Conservation (phyloP, 2,329 filamentous ascomycete genomes). For the Colletotrichum destructivum region DNA sequence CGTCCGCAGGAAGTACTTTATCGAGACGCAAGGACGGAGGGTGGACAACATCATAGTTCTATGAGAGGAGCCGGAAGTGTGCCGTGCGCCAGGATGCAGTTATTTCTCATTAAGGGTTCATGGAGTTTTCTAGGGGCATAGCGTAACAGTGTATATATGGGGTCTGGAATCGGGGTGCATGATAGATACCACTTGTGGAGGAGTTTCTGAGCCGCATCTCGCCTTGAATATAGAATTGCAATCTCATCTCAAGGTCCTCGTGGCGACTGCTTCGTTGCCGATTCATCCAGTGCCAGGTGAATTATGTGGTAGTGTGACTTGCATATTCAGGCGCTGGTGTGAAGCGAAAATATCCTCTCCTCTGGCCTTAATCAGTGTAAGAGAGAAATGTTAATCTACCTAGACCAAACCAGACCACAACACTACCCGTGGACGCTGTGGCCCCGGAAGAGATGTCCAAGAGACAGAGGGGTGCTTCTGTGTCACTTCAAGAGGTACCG, state of each 20-base stretch:
- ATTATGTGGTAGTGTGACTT: neutral
- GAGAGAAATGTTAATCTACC: neutral
- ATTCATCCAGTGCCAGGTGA: neutral
- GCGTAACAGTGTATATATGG: conserved; percentile 35
- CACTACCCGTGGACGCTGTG: neutral
- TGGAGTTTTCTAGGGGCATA: conserved; percentile 33
- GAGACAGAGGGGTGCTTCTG: neutral
- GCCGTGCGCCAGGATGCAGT: neutral
- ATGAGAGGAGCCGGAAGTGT: neutral
- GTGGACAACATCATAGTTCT: conserved; percentile 84
- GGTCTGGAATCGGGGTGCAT: conserved; percentile 36
- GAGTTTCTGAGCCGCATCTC: conserved; percentile 7
- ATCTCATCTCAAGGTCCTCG: neutral
- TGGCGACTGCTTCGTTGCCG: neutral
- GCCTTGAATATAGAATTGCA: conserved; percentile 12
- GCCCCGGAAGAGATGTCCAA: neutral
- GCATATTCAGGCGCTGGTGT: neutral
- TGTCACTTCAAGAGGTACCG: neutral
- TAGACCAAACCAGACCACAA: neutral
- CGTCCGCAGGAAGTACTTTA: conserved; percentile 82
- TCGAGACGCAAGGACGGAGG: conserved; percentile 84
- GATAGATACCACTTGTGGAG: conserved; percentile 40
- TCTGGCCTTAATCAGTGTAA: too few relatives aligned
- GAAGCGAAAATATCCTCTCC: neutral
- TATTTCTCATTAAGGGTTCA: neutral